phyloP scores from a whole-genome alignment of 495 filamentous ascomycete species.

The Aspergillus affinis region DNA sequence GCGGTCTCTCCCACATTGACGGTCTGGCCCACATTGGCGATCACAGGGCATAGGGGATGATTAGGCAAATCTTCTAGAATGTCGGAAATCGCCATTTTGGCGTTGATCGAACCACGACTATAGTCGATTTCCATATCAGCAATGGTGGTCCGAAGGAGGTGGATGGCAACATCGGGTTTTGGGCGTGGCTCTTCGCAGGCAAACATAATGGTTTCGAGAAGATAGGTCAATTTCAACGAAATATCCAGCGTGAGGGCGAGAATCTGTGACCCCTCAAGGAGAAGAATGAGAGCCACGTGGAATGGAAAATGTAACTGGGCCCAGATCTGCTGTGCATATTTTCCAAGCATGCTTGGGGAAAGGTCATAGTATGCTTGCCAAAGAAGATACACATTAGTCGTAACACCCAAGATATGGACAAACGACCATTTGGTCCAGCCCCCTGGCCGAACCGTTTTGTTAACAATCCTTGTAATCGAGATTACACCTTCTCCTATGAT shows the following conservation, averaged over 20 bases:
- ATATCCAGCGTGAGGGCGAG: conserved; percentile 42
- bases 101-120: conserved; percentile 34
- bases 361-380: conserved; percentile 74
- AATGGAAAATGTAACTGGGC: conserved; percentile 68
- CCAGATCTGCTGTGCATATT: conserved; percentile 62
- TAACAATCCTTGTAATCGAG: conserved; percentile 53
- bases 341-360: conserved; percentile 43
- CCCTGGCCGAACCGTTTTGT: conserved; percentile 54
- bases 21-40: too few species aligned
- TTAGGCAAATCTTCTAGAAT: conserved; percentile 34
- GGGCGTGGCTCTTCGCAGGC: conserved; percentile 44
- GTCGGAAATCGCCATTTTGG: conserved; percentile 33
- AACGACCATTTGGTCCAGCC: conserved; percentile 51
- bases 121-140: conserved; percentile 45
- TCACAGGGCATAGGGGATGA: conserved; percentile 29
- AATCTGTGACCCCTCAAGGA: conserved; percentile 57
- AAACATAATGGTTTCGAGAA: conserved; percentile 39
- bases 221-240: conserved; percentile 39
- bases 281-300: conserved; percentile 62
- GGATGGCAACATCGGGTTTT: conserved; percentile 23
- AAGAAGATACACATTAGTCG: conserved; percentile 57
- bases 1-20: conserved; percentile 13
- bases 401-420: conserved; percentile 49
- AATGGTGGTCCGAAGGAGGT: conserved; percentile 39
- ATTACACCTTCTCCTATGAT: conserved; percentile 68